A percentile compares a stretch with the other conserved stretches of the same genome.
These are phyloP conservation scores for Phytophthora quininea DNA, from an alignment of 352 stramenopile genomes.

Conservation along the genomic window DNA sequence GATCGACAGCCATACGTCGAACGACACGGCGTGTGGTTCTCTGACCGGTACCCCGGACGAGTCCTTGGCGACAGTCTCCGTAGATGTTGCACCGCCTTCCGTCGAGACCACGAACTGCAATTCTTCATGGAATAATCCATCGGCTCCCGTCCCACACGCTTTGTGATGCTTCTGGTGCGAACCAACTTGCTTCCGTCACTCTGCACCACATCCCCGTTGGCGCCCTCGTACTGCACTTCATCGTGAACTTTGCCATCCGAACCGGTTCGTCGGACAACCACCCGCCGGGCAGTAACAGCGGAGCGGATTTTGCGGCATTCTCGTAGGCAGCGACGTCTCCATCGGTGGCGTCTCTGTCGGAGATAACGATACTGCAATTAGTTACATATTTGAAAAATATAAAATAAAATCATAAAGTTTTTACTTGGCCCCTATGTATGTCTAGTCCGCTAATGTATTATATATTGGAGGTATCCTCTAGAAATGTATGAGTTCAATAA, in stretches of 20 bases:
- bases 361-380: constrained; percentile 26
- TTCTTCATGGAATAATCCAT: constrained; percentile 13
- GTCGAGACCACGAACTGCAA: constrained; percentile 8
- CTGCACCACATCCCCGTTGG: constrained; percentile 24
- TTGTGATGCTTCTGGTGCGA: constrained; percentile 9
- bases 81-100: constrained; percentile 7
- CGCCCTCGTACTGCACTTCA: constrained; percentile 33
- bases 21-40: constrained; percentile 26
- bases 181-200: constrained; percentile 15
- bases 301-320: not conserved
- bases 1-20: constrained; percentile 19
- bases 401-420: no score
- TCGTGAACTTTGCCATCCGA: constrained; percentile 23
- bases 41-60: constrained; percentile 2
- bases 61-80: constrained; percentile 9
- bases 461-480: no score
- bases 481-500: no score
- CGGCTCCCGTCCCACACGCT: constrained; percentile 8
- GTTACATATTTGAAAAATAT: no score
- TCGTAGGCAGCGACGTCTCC: constrained; percentile 4
- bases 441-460: no score
- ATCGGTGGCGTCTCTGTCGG: constrained; percentile 27
- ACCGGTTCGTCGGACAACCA: constrained; percentile 27
- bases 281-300: constrained; percentile 14
- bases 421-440: no score